Percentiles rank a stretch among this genome's conserved stretches.
phyloP scores from a whole-genome alignment of 768 basidiomycete species.

The Lactarius psammicola region DNA sequence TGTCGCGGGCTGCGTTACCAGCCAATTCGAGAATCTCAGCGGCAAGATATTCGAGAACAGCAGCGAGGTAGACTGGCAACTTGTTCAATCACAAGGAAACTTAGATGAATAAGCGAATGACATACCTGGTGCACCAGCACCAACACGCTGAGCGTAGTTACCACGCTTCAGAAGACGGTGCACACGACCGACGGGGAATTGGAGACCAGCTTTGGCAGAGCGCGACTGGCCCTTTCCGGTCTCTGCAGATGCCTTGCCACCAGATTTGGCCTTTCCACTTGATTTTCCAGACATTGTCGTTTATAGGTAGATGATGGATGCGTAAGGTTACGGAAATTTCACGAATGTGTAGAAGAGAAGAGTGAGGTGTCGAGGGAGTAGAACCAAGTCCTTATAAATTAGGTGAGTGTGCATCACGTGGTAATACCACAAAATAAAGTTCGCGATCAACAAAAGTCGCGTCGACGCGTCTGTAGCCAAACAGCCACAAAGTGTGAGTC shows the following conservation, averaged over 20 bases:
- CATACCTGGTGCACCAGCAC: slow-evolving; percentile 81
- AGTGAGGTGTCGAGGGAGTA: slow-evolving; percentile 15
- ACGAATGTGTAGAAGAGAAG: slow-evolving; percentile 12
- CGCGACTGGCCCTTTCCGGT: slow-evolving; percentile 60
- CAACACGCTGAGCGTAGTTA: slow-evolving; percentile 84
- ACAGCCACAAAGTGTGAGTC: slow-evolving; percentile 39
- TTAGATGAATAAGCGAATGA: neutral
- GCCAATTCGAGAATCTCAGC: slow-evolving; percentile 94
- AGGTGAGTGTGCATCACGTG: slow-evolving; percentile 14
- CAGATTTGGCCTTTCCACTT: slow-evolving; percentile 56
- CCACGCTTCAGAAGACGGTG: slow-evolving; percentile 86
- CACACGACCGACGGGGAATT: slow-evolving; percentile 92
- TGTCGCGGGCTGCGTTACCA: slow-evolving; percentile 85
- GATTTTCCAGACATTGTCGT: slow-evolving; percentile 44
- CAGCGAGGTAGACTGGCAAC: slow-evolving; percentile 77
- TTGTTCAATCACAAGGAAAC: slow-evolving; percentile 12
- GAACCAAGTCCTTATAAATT: slow-evolving; percentile 14
- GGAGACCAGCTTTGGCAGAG: slow-evolving; percentile 73
- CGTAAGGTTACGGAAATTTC: neutral
- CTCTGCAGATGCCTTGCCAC: slow-evolving; percentile 53
- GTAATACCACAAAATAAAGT: slow-evolving; percentile 22
- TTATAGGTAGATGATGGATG: neutral
- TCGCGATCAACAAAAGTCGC: slow-evolving; percentile 40
- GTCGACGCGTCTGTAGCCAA: slow-evolving; percentile 38
- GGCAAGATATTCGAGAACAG: slow-evolving; percentile 88